Evolutionary conservation across 2,329 filamentous ascomycete species (phyloP).

Genomic region (Sporothrix dimorphospora): DNA sequence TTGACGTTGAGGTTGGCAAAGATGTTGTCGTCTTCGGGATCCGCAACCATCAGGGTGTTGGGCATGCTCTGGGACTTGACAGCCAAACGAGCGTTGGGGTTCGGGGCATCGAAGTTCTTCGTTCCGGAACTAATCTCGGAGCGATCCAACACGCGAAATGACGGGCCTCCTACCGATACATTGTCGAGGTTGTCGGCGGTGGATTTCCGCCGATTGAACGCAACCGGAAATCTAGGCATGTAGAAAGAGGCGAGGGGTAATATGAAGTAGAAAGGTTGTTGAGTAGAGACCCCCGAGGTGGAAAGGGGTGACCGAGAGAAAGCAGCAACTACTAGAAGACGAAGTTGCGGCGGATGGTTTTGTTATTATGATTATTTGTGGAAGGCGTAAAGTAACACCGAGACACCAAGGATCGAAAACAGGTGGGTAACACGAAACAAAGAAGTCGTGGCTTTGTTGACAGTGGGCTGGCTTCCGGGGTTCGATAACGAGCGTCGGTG

Average conservation of each 20-base stretch:
- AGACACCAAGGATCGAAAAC: conserved; percentile 20
- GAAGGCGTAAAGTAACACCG: conserved; percentile 19
- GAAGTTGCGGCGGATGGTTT: conserved; percentile 1
- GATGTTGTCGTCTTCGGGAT: conserved; percentile 55
- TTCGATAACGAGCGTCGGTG: conserved; percentile 1
- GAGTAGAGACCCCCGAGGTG: background rate
- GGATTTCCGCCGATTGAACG: conserved; percentile 63
- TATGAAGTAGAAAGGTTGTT: background rate
- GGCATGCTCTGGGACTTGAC: conserved; percentile 45
- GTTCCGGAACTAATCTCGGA: conserved; percentile 48
- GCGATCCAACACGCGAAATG: conserved; percentile 63
- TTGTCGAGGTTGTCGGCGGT: conserved; percentile 59
- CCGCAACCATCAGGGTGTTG: conserved; percentile 44
- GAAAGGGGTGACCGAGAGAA: background rate
- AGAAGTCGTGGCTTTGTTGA: conserved; percentile 12
- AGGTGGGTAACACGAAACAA: conserved; percentile 12
- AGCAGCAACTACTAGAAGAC: background rate
- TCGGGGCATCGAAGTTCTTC: conserved; percentile 55
- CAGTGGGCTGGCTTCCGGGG: background rate
- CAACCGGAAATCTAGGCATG: conserved; percentile 66
- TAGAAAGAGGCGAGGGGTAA: conserved; percentile 41
- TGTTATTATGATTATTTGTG: conserved; percentile 1
- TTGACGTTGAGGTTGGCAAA: conserved; percentile 59
- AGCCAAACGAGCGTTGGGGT: conserved; percentile 47
- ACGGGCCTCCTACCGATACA: conserved; percentile 53